A percentile compares a stretch with the other conserved stretches of the same genome.
These are phyloP conservation scores for Coemansia sp. DNA, from an alignment of 192 early-diverging fungal genomes.

Conservation along the genomic window DNA sequence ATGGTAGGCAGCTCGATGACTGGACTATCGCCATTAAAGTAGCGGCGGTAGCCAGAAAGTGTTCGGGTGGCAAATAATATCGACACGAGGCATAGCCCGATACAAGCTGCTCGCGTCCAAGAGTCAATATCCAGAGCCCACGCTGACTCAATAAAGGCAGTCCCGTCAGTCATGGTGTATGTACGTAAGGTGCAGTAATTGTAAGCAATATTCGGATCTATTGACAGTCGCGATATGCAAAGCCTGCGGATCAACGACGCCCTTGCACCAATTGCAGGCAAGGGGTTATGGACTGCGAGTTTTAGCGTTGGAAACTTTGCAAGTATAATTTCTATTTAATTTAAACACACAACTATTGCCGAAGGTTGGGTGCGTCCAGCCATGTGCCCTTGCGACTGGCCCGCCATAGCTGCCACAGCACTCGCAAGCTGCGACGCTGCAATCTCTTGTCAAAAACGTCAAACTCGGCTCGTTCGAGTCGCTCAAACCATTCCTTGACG, in stretches of 20 bases:
- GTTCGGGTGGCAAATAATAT: slow-evolving; percentile 13
- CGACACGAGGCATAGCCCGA: slow-evolving; percentile 18
- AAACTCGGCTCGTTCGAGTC: slow-evolving; percentile 78
- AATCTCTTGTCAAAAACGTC: slow-evolving; percentile 77
- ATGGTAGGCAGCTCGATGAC: slow-evolving; percentile 30
- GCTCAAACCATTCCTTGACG: slow-evolving; percentile 69
- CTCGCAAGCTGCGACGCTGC: slow-evolving; percentile 52
- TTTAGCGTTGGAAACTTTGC: background rate
- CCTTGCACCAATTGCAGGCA: background rate
- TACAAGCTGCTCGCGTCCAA: slow-evolving; percentile 14
- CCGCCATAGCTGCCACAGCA: slow-evolving; percentile 47
- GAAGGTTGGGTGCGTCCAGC: slow-evolving; percentile 28
- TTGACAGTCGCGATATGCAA: background rate
- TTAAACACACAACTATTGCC: background rate
- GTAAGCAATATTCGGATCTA: background rate
- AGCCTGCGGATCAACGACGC: background rate
- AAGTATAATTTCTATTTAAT: background rate
- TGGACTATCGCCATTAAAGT: slow-evolving; percentile 23
- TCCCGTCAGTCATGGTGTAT: background rate
- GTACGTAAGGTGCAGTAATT: too few relatives aligned
- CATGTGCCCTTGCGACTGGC: slow-evolving; percentile 45
- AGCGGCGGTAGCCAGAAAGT: slow-evolving; percentile 18
- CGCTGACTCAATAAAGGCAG: background rate
- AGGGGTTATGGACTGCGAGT: slow-evolving; percentile 1
- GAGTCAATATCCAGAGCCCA: slow-evolving; percentile 3